Base-by-base conservation (phyloP, 805 yeast genomes). In the Tetrapisispora iriomotensis region DNA sequence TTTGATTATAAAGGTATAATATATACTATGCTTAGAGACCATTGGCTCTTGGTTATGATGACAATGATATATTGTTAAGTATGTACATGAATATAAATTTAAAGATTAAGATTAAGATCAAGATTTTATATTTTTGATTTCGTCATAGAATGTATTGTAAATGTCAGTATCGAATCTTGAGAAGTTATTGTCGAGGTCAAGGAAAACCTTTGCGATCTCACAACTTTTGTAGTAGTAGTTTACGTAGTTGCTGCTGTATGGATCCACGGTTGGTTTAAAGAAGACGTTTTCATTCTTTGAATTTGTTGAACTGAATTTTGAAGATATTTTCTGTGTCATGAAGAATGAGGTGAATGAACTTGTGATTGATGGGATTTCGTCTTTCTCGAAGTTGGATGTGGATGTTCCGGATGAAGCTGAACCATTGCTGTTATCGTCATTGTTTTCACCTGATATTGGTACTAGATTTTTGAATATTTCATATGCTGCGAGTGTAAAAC, bases 401-500 rank as follows among this genome's bases (percentile, higher is more conserved):
- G 13, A 8, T 26, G 22, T n/a, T n/a, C n/a, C n/a, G 13, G 4
- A 26, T 19, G 27, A 6, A 4, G 14, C 9, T 20, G 6, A 7
- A 20, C 14, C 17, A 7, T 17, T 19, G n/a, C 17, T 18, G 18
- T 9, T 30, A 15, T 18, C 25, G 7, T 15, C 8, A 3, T 24
- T 24, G 14, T n/a, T n/a, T 10, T 40, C 45, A 15, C 35, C 26
- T 14, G 23, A 30, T 15, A 39, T 28, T 6, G 53, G 49, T 31
- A 47, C 43, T 9, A 45, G 31, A 40, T 44, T 47, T 60, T 90
- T 95, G 62, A 90, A 78, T 25, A 92, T 62, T 63, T 90, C 98
- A 64, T 92, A 90, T 20, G 95, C 88, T n/a, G 97, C 97, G 53
- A 90, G 72, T 6, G 98, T 90, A 65, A 88, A 88, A 40, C 97